A percentile compares a stretch with the other conserved stretches of the same genome.
These are phyloP conservation scores for Leccinum insigne DNA, from an alignment of 1,284 basidiomycete species.

Conservation along the genomic window DNA sequence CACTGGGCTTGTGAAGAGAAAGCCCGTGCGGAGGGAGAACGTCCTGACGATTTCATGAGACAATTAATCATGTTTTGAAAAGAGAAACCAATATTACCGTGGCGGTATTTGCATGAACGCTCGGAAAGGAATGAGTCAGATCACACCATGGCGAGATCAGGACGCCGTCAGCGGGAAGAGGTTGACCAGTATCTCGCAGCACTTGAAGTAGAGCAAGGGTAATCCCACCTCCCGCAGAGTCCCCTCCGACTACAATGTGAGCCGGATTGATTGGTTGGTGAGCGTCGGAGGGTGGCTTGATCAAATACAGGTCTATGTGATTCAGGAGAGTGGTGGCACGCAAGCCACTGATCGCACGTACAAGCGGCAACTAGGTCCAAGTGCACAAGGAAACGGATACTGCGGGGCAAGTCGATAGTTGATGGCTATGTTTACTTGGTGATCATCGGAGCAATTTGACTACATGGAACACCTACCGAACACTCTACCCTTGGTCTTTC, in stretches of 20 bases:
- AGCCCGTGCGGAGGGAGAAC: constrained; percentile 66
- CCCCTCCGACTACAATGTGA: constrained; percentile 86
- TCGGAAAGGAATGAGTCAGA: constrained; percentile 93
- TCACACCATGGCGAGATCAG: constrained; percentile 94
- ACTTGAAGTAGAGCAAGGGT: constrained; percentile 86
- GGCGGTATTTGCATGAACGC: constrained; percentile 81
- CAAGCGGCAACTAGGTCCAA: constrained; percentile 86
- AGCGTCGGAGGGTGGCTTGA: constrained; percentile 67
- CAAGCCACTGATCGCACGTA: constrained; percentile 32
- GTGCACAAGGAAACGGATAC: constrained; percentile 95
- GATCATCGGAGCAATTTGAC: neutral
- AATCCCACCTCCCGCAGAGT: constrained; percentile 94
- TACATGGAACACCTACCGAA: constrained; percentile 55
- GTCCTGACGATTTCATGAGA: constrained; percentile 47
- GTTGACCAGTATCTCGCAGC: constrained; percentile 86
- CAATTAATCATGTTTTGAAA: neutral
- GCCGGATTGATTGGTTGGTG: constrained; percentile 83
- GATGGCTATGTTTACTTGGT: constrained; percentile 53
- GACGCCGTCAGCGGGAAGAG: constrained; percentile 83
- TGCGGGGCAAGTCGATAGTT: constrained; percentile 93
- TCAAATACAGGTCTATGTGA: constrained; percentile 46
- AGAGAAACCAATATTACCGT: constrained; percentile 51
- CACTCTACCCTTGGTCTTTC: constrained; percentile 88
- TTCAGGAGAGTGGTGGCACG: neutral
- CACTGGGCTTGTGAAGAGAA: constrained; percentile 81